Percentiles rank a stretch among this genome's conserved stretches.
Evolutionary conservation across 1,284 basidiomycete species (phyloP).

Genomic region (Entoloma clypeatum): DNA sequence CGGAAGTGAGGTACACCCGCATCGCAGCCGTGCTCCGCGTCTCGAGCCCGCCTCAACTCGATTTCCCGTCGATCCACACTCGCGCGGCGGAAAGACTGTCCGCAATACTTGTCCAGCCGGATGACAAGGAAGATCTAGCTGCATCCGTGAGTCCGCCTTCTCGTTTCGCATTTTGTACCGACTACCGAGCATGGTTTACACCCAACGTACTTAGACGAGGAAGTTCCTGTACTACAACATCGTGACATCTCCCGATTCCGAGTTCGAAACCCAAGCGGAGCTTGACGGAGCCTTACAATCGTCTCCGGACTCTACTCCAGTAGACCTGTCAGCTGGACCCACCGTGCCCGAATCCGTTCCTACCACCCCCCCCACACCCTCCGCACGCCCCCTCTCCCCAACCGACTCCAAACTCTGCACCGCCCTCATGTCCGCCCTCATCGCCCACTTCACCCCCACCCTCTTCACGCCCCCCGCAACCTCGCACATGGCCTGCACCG

Average conservation of each 20-base stretch:
- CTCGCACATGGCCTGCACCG: constrained; percentile 68
- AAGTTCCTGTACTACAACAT: constrained; percentile 60
- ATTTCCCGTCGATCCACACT: constrained; percentile 50
- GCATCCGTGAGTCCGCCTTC: constrained; percentile 40
- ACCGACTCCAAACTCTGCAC: constrained; percentile 33
- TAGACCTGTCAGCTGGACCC: constrained; percentile 2
- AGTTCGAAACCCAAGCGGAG: constrained; percentile 33
- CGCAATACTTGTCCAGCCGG: constrained; percentile 42
- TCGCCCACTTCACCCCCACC: constrained; percentile 64
- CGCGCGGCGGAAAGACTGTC: constrained; percentile 40
- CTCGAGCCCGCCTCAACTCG: constrained; percentile 49
- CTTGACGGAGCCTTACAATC: not conserved
- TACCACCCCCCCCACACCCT: constrained; percentile 8
- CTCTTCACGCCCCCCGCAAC: constrained; percentile 67
- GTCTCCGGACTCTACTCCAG: not conserved
- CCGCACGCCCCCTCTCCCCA: constrained; percentile 17
- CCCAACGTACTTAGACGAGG: constrained; percentile 40
- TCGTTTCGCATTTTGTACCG: not conserved
- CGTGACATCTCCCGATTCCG: constrained; percentile 52
- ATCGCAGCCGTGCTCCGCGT: constrained; percentile 51
- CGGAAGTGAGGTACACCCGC: constrained; percentile 39
- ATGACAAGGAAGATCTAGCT: constrained; percentile 42
- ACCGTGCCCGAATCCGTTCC: constrained; percentile 1
- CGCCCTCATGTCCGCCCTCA: constrained; percentile 45
- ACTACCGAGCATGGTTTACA: constrained; percentile 1